These are phyloP conservation scores for Sugiyamaella qingdaonensis DNA, from an alignment of 805 yeast species.

Conservation along the genomic window DNA sequence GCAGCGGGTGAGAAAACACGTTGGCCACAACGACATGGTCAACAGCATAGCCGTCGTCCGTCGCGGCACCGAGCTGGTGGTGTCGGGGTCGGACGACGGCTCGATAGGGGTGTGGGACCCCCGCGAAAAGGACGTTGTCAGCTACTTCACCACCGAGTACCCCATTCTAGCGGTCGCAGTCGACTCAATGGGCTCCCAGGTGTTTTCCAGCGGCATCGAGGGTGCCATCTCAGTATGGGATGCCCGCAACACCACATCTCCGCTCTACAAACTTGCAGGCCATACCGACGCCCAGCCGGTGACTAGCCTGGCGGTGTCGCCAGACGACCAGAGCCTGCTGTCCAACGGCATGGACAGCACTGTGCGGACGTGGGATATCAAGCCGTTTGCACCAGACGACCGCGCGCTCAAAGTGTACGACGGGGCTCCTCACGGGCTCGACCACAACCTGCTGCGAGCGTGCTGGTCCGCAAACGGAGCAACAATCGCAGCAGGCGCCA, in stretches of 20 bases:
- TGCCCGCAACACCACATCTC: conserved; percentile 38
- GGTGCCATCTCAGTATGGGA: conserved; percentile 61
- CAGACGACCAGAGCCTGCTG: conserved; percentile 44
- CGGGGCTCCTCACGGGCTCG: conserved; percentile 49
- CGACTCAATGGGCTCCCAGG: conserved; percentile 37
- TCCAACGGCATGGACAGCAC: conserved; percentile 56
- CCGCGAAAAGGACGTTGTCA: conserved; percentile 45
- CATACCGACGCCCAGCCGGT: conserved; percentile 45
- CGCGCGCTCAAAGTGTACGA: conserved; percentile 41
- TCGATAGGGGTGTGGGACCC: conserved; percentile 59
- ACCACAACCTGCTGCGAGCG: conserved; percentile 49
- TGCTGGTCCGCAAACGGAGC: conserved; percentile 39
- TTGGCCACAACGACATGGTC: conserved; percentile 49
- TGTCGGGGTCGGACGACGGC: conserved; percentile 69
- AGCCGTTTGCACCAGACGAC: conserved; percentile 38
- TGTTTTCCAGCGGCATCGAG: conserved; percentile 66
- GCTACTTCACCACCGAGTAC: conserved; percentile 40
- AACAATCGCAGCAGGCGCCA: conserved; percentile 53
- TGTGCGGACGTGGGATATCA: conserved; percentile 54
- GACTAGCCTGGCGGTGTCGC: conserved; percentile 50
- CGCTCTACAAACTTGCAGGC: conserved; percentile 44
- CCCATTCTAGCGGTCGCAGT: conserved; percentile 56
- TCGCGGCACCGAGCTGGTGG: conserved; percentile 32
- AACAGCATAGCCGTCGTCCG: conserved; percentile 48
- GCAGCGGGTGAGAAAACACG: conserved; percentile 47